Evolutionary conservation across 2,329 filamentous ascomycete species (phyloP).

Genomic region (Hysterium pulicare): DNA sequence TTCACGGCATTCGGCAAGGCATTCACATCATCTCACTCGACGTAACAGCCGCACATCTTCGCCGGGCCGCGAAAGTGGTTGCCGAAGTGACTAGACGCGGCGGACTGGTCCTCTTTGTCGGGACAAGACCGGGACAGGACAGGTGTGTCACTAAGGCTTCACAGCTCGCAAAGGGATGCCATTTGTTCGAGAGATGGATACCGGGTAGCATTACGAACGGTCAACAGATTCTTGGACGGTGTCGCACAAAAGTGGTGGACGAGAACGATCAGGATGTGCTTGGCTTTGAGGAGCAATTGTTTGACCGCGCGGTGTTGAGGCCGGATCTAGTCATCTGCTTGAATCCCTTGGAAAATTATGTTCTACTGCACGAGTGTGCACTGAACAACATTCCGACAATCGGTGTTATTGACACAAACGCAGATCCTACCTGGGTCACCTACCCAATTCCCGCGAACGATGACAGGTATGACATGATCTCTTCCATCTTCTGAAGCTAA

Average conservation of each 20-base stretch:
- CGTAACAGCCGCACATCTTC: constrained; percentile 79
- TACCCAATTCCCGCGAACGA: constrained; percentile 97
- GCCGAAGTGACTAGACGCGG: constrained; percentile 79
- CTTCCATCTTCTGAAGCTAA: too few species aligned
- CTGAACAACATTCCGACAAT: constrained; percentile 88
- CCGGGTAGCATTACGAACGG: constrained; percentile 91
- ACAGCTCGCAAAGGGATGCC: constrained; percentile 71
- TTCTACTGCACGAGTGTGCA: constrained; percentile 86
- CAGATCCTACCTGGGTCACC: constrained; percentile 88
- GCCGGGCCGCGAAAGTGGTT: constrained; percentile 90
- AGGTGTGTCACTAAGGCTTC: constrained; percentile 78
- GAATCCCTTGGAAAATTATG: constrained; percentile 90
- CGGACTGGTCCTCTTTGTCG: constrained; percentile 86
- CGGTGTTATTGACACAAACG: constrained; percentile 90
- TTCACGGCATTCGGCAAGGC: constrained; percentile 82
- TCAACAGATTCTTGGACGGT: constrained; percentile 75
- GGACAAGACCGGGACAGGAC: constrained; percentile 78
- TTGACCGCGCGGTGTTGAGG: constrained; percentile 63
- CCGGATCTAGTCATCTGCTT: constrained; percentile 90
- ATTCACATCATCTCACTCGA: constrained; percentile 94
- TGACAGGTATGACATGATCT: constrained; percentile 63
- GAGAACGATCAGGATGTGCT: constrained; percentile 62
- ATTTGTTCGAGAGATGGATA: constrained; percentile 90
- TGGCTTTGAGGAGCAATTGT: constrained; percentile 65
- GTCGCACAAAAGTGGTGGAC: constrained; percentile 72